These are phyloP conservation scores for Kwoniella sp. DNA, from an alignment of 768 basidiomycete genomes.

Conservation along the genomic window DNA sequence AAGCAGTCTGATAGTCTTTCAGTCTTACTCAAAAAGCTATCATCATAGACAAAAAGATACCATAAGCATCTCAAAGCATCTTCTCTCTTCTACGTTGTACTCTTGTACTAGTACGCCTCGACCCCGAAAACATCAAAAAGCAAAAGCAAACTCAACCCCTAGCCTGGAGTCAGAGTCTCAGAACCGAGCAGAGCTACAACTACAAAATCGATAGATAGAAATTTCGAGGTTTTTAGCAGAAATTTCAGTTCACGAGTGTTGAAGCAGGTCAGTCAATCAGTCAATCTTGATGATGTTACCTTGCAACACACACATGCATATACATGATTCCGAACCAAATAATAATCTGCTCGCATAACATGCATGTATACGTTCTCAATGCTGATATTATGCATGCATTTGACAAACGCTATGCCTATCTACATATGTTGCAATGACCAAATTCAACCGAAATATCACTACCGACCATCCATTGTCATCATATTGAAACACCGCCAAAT, in stretches of 20 bases:
- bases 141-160: too few relatives aligned
- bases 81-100: conserved; percentile 15
- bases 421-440: too few relatives aligned
- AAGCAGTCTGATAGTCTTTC: background rate
- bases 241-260: conserved; percentile 11
- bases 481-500: too few relatives aligned
- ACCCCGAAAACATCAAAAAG: background rate
- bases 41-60: conserved; percentile 1
- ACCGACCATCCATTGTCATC: background rate
- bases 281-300: background rate
- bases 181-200: too few relatives aligned
- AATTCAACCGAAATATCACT: background rate
- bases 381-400: background rate
- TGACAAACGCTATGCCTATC: too few relatives aligned
- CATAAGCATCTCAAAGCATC: background rate
- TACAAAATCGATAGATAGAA: too few relatives aligned
- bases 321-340: too few relatives aligned
- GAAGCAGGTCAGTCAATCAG: background rate
- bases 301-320: background rate
- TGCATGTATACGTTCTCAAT: conserved; percentile 4
- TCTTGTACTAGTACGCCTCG: conserved; percentile 22
- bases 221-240: conserved; percentile 5
- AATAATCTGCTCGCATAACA: background rate
- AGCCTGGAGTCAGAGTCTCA: too few relatives aligned
- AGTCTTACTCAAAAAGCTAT: background rate